Evolutionary conservation across 2,329 filamentous ascomycete genomes (phyloP), one percentile per base, ranked within the genome.

Genomic region (Sporothrix sp.): DNA sequence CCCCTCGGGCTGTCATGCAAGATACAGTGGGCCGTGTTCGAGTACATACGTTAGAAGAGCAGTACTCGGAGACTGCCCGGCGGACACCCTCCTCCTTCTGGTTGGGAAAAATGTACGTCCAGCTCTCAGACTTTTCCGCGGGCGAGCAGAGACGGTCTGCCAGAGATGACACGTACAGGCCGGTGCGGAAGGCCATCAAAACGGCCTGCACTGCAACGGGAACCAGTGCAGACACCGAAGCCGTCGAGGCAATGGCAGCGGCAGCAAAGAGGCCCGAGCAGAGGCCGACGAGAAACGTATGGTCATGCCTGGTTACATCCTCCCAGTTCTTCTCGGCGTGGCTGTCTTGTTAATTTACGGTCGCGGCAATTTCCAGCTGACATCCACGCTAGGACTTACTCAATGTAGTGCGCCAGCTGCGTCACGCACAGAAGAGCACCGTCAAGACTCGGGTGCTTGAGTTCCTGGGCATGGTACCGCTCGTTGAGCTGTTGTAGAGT

Each of bases 201-300:
- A 84, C 78, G 23, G 78, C 72, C 61, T 84, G 77, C 14, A 82
- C 73, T 47, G 75, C 81, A 46, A 85, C 69, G 7, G 75, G 75
- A 20, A 85, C 69, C 32, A 87, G 68, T 42, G 79, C 72, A 16
- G 76, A 77, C 43, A 84, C 67, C 6, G 79, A 81, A 53, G 75
- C 75, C 28, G 82, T 75, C 20, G 77, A 80, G 11, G 81, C 76
- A 51, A 85, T 76, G 14, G 81, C 82, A 11, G 77, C 71, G n/a
- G 79, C 82, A n/a, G 82, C 81, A 58, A 86, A 77, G 20, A 84
- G 71, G 47, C 83, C 83, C 36, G 81, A 84, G 69, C 82, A 85
- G 38, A 86, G 73, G 52, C 81, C 82, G 25, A 84, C 71, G 21
- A 82, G 69, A 60, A 74, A 68, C 13, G 71, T 76, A 66, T 78